Evolutionary conservation across 1,284 basidiomycete species (phyloP).

Genomic region (Fomitopsis palustris): DNA sequence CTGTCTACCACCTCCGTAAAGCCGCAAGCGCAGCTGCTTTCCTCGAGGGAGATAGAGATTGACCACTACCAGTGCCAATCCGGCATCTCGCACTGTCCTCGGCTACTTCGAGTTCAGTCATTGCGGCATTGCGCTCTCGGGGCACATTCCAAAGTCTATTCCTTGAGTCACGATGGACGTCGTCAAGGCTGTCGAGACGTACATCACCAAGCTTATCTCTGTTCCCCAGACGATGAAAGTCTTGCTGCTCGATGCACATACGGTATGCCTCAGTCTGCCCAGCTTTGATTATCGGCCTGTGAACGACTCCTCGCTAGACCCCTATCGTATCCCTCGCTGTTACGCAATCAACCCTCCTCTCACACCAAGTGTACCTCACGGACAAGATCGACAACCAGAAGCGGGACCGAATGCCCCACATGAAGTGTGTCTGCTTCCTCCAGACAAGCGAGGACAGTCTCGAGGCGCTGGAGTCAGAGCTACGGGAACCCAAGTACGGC

Average conservation of each 20-base stretch:
- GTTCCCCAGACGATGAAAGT: slow-evolving; percentile 94
- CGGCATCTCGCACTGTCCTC: no score
- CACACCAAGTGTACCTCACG: slow-evolving; percentile 96
- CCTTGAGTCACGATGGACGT: slow-evolving; percentile 73
- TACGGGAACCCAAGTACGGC: slow-evolving; percentile 89
- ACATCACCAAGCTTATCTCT: slow-evolving; percentile 88
- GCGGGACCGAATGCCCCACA: slow-evolving; percentile 88
- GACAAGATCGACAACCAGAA: slow-evolving; percentile 93
- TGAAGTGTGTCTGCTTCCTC: slow-evolving; percentile 96
- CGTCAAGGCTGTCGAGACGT: slow-evolving; percentile 91
- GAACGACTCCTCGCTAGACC: slow-evolving; percentile 53
- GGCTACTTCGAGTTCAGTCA: no score
- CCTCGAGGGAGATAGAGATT: no score
- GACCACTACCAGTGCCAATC: no score
- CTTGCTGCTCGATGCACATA: slow-evolving; percentile 92
- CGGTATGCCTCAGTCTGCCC: slow-evolving; percentile 49
- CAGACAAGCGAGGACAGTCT: slow-evolving; percentile 81
- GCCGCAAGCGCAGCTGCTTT: no score
- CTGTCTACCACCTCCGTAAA: no score
- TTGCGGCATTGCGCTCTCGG: no score
- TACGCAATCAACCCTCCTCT: slow-evolving; percentile 92
- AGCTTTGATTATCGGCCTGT: not conserved
- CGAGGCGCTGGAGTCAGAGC: slow-evolving; percentile 78
- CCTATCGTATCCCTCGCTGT: slow-evolving; percentile 94
- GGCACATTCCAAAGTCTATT: not conserved